Evolutionary conservation across 352 stramenopile genomes (phyloP).

Genomic region (Phytophthora meadii): DNA sequence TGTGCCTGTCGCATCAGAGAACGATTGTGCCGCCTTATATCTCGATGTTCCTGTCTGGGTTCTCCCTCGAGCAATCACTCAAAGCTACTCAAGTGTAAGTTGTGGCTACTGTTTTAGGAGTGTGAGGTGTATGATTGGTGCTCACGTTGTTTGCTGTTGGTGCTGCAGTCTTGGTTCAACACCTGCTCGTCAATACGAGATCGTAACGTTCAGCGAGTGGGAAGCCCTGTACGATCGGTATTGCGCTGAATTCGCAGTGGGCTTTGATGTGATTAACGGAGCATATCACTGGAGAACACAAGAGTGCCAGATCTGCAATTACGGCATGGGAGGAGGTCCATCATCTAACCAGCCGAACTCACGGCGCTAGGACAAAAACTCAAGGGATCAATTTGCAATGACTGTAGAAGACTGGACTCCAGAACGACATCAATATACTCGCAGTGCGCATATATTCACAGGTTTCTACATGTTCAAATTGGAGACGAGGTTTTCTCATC

Average conservation of each 20-base stretch:
- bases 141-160: constrained; percentile 5
- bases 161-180: constrained; percentile 52
- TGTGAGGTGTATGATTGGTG: background rate
- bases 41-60: constrained; percentile 87
- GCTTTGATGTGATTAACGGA: constrained; percentile 80
- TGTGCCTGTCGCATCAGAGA: constrained; percentile 80
- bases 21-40: constrained; percentile 86
- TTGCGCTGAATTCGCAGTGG: constrained; percentile 82
- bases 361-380: constrained; percentile 25
- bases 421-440: constrained; percentile 1
- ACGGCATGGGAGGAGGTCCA: constrained; percentile 57
- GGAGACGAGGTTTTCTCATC: no score
- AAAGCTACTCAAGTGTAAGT: constrained; percentile 77
- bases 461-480: no score
- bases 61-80: constrained; percentile 79
- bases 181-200: constrained; percentile 82
- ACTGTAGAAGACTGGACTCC: no score
- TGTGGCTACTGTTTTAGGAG: background rate
- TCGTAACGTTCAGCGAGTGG: constrained; percentile 84
- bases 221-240: constrained; percentile 82
- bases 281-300: constrained; percentile 86
- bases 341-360: constrained; percentile 57
- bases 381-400: no score
- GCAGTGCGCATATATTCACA: constrained; percentile 15
- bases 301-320: constrained; percentile 84